Conservation (phyloP, 2,329 filamentous ascomycete species). For the Arthrobotrys conoides region DNA sequence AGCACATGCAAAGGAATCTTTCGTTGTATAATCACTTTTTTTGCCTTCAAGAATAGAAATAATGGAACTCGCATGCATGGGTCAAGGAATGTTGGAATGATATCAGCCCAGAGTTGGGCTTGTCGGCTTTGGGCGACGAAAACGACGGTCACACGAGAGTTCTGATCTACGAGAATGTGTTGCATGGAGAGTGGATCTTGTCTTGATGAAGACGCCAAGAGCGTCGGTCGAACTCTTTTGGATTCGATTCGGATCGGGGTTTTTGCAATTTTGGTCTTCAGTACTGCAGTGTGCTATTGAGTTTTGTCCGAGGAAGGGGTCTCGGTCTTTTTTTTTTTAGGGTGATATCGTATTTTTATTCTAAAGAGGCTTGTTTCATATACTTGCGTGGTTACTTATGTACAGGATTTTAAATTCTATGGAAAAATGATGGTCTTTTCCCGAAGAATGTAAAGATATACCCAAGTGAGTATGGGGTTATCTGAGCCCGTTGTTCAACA, state of each 20-base stretch:
- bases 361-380: background rate
- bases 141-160: conserved; percentile 15
- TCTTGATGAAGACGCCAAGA: conserved; percentile 17
- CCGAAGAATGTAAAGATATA: too few species aligned
- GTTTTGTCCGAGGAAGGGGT: background rate
- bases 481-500: conserved; percentile 52
- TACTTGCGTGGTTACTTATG: too few species aligned
- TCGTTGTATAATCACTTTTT: background rate
- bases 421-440: too few species aligned
- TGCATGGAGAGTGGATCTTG: conserved; percentile 12
- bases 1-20: background rate
- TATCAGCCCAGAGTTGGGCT: conserved; percentile 14
- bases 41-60: conserved; percentile 1
- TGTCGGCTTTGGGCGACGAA: conserved; percentile 3
- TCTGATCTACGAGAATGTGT: background rate
- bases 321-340: background rate
- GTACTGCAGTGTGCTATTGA: background rate
- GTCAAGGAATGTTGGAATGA: conserved; percentile 1
- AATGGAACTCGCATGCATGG: background rate
- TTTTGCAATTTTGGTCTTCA: background rate
- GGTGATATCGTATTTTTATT: background rate
- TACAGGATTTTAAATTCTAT: background rate
- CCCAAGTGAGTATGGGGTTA: background rate
- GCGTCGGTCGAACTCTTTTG: background rate
- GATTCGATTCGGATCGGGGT: conserved; percentile 3